Base-by-base conservation (phyloP, 257 asterid species). In the Haberlea rhodopensis region DNA sequence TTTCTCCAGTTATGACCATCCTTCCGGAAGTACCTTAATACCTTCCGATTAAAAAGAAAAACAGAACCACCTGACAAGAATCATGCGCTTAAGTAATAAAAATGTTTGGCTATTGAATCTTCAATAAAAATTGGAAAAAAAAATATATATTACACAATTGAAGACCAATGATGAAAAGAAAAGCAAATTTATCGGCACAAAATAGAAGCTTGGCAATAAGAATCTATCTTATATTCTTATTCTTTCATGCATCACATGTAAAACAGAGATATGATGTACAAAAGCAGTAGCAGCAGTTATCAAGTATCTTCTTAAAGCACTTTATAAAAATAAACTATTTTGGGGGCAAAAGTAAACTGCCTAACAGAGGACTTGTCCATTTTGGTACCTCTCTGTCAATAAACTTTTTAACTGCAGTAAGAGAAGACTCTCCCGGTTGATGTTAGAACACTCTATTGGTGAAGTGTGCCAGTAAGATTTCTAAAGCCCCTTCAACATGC, bases 1-100 rank as follows among this genome's bases (percentile, higher is more conserved):
- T 92, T 89, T 80, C 97, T 84, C 99, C 99, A 92, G 62, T 81
- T 89, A 74, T 92, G 97, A 15, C 91, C 97, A 80, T 92, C 99
- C 82, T 89, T 92, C 67, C 99, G 88, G 69, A 92, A 92, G 76
- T 89, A 89, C 75, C 99, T 77, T 56, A 92, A 78, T 52, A 86
- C 90, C 82, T 89, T 92, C 70, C 99, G 90, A 73, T 92, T 90
- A 78, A 92, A 92, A 67, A 92, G 87, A 76, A 92, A 92, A 75
- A 92, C 94, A 60, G 97, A 92, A 55, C 99, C 99, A 79, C 99
- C 99, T 92, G 87, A 69, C 52, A 68, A 66, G 57, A 68, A 56
- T 53, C 31, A 57, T 43, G 66, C 64, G 69, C 37, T 49, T 60
- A 52, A 64, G 60, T 63, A 70, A 73, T 57, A 67, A 43, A 69